Percentiles rank a stretch among this genome's conserved stretches.
Conservation (phyloP, 176 grass and related monocot genomes). For the Sorghum bicolor region DNA sequence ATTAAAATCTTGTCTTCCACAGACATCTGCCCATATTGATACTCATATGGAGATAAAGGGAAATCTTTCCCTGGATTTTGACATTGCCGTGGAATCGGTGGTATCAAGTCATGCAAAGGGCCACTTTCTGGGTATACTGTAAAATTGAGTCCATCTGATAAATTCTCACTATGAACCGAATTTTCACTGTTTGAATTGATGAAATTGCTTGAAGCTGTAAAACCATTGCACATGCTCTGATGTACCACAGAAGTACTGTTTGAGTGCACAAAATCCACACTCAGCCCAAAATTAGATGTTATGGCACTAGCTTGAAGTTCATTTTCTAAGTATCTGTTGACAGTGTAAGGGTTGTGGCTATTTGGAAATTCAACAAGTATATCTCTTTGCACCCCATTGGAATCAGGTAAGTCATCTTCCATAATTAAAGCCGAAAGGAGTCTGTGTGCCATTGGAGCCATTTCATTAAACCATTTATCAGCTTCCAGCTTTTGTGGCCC, state of each 20-base stretch:
- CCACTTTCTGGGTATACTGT: slow-evolving; percentile 41
- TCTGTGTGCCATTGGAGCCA: slow-evolving; percentile 62
- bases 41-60: slow-evolving; percentile 48
- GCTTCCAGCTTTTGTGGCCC: slow-evolving; percentile 32
- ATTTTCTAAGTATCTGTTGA: slow-evolving; percentile 45
- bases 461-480: slow-evolving; percentile 52
- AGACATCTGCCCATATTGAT: slow-evolving; percentile 62
- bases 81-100: slow-evolving; percentile 26
- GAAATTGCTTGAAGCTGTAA: slow-evolving; percentile 49
- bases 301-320: slow-evolving; percentile 30
- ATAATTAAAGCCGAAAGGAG: slow-evolving; percentile 82
- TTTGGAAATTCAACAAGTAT: slow-evolving; percentile 38
- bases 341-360: slow-evolving; percentile 33
- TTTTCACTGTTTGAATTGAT: slow-evolving; percentile 41
- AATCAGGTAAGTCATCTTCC: slow-evolving; percentile 51
- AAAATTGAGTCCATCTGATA: slow-evolving; percentile 31
- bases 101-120: slow-evolving; percentile 27
- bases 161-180: slow-evolving; percentile 43
- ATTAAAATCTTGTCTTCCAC: slow-evolving; percentile 73
- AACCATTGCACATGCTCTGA: slow-evolving; percentile 52
- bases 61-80: slow-evolving; percentile 39
- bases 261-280: slow-evolving; percentile 40
- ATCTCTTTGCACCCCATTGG: slow-evolving; percentile 31
- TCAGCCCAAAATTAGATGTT: slow-evolving; percentile 38
- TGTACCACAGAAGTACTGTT: slow-evolving; percentile 37